Evolutionary conservation across 768 basidiomycete genomes (phyloP).

Genomic region (Amanita exitialis): DNA sequence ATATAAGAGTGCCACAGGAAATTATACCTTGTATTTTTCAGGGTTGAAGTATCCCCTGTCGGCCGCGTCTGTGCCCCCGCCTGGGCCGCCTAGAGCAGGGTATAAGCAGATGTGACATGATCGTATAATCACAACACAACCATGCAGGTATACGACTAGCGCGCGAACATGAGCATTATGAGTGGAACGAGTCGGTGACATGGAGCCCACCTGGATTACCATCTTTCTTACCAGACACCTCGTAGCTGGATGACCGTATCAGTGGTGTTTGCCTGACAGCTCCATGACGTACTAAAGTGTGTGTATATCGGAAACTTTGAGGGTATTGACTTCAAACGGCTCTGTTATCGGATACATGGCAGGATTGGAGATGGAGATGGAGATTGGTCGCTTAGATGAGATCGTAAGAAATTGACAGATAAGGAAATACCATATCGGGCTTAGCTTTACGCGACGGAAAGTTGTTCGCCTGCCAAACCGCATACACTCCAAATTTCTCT

Average conservation of each 20-base stretch:
- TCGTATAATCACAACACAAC: conserved; percentile 20
- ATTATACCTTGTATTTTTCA: conserved; percentile 63
- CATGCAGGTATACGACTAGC: conserved; percentile 73
- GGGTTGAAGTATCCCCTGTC: conserved; percentile 83
- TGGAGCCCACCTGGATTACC: conserved; percentile 57
- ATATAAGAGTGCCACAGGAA: background rate
- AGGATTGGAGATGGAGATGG: background rate
- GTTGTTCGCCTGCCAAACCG: no score
- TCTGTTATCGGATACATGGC: conserved; percentile 60
- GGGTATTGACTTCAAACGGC: conserved; percentile 52
- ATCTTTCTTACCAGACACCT: conserved; percentile 68
- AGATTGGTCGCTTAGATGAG: no score
- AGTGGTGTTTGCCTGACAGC: background rate
- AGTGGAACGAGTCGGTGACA: background rate
- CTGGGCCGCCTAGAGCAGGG: conserved; percentile 54
- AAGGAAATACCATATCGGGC: conserved; percentile 1
- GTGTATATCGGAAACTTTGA: conserved; percentile 70
- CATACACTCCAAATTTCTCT: no score
- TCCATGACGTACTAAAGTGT: conserved; percentile 49
- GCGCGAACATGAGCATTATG: background rate
- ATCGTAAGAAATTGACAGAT: background rate
- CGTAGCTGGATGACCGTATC: conserved; percentile 49
- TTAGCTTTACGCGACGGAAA: background rate
- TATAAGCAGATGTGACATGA: conserved; percentile 2
- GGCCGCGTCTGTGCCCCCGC: conserved; percentile 56